Evolutionary conservation across 306 rosid species (phyloP).

Genomic region (Prunus kanzakura): DNA sequence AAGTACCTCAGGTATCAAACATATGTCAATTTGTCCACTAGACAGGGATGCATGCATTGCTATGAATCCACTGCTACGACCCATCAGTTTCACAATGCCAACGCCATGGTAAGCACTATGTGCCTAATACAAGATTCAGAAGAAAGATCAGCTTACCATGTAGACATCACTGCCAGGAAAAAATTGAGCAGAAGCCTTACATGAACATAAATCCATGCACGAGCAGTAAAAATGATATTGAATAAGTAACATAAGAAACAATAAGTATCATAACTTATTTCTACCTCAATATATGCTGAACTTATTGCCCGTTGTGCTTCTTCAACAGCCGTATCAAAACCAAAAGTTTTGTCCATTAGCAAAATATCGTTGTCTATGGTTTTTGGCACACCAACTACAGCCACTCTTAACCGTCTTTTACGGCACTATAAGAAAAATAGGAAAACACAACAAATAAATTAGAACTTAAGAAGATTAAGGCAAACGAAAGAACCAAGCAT

Average conservation of each 20-base stretch:
- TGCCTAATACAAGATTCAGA: constrained; percentile 54
- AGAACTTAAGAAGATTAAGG: constrained; percentile 2
- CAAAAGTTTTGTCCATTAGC: constrained; percentile 97
- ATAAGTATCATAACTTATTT: background rate
- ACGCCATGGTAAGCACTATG: constrained; percentile 98
- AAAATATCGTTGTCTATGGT: constrained; percentile 96
- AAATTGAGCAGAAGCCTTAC: background rate
- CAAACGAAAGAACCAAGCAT: constrained; percentile 4
- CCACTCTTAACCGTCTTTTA: constrained; percentile 65
- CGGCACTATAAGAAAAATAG: constrained; percentile 54
- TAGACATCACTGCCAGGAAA: constrained; percentile 2
- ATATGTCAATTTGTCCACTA: constrained; percentile 93
- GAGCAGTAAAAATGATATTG: background rate
- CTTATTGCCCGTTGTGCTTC: constrained; percentile 97
- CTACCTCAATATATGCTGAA: constrained; percentile 96
- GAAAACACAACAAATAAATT: background rate
- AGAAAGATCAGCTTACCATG: constrained; percentile 25
- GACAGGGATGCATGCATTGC: constrained; percentile 97
- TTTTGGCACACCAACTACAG: constrained; percentile 94
- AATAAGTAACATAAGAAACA: background rate
- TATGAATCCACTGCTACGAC: constrained; percentile 98
- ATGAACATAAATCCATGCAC: background rate
- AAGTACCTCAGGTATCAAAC: constrained; percentile 95
- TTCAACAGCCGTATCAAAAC: constrained; percentile 99
- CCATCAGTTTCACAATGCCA: constrained; percentile 96